Base-by-base conservation (phyloP, 169 alveolate species). In the Plasmodium billcollinsi region DNA sequence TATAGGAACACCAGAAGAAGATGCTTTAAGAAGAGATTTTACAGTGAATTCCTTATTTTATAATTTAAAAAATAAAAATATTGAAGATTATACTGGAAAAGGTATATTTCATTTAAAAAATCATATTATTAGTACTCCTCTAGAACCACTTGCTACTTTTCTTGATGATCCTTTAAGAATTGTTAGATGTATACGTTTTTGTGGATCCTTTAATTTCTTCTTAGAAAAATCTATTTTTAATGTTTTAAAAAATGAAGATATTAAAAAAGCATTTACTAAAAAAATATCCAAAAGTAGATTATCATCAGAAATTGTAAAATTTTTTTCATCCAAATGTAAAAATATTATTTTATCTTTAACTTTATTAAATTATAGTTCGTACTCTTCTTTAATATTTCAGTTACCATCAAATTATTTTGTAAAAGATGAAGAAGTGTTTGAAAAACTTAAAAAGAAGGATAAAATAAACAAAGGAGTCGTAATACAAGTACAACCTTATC, bases 151-250 rank as follows among this genome's bases (percentile, higher is more conserved):
- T 24, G 88, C 96, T 43, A 98, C 99, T 4, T 97, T 98, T 92
- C 86, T 95, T 74, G 99, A 99, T 93, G 99, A 99, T 94, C 99
- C 99, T 4, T 93, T 99, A 47, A 95, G 99, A 88, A 96, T 97
- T 21, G 91, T 99, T 72, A 95, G 99, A 88, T 98, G 99, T n/a
- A 96, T 98, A 29, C 94, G 99, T 74, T 98, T 99, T 89, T 97
- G 99, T 24, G 94, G 99, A 0, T 94, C 97, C 91, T 96, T 96
- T 89, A 91, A 93, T 26, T 97, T 97, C 69, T 70, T 86, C 70
- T 88, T 97, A 49, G 93, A 90, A 29, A 94, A 95, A 5, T 96
- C 96, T 26, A 94, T 97, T 24, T 70, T 93, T 54, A 83, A 86
- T 56, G 95, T 88, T 56, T 69, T 83, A 83, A 83, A 83, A 69